Percentiles rank a stretch among this genome's conserved stretches.
Conservation (phyloP, 1,139 yeast species). For the Pichia terricola region DNA sequence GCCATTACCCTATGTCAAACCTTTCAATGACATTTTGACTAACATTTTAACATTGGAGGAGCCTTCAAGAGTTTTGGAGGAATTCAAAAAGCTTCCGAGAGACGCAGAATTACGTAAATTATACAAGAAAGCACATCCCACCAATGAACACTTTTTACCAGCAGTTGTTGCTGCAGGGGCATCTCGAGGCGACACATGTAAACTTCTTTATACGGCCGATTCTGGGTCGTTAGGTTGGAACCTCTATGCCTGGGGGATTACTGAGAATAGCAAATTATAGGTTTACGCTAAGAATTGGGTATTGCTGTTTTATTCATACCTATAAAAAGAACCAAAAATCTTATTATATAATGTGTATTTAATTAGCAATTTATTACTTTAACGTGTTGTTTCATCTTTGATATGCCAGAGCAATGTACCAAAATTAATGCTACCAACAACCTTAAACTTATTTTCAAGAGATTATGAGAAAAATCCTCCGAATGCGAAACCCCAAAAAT, state of each 20-base stretch:
- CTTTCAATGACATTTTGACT: constrained; percentile 40
- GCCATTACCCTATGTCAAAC: constrained; percentile 38
- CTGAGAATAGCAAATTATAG: constrained; percentile 1
- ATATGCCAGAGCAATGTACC: too few species aligned
- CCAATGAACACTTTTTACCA: constrained; percentile 67
- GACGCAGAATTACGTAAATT: constrained; percentile 27
- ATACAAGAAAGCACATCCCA: constrained; percentile 55
- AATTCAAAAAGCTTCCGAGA: constrained; percentile 28
- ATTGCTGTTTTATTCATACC: too few species aligned
- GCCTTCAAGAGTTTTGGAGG: constrained; percentile 18
- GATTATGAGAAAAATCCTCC: too few species aligned
- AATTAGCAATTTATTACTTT: too few species aligned
- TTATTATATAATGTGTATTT: too few species aligned
- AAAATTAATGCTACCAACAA: too few species aligned
- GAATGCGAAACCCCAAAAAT: too few species aligned
- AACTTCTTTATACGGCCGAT: constrained; percentile 38
- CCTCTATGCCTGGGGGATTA: constrained; percentile 35
- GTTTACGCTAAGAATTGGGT: too few species aligned
- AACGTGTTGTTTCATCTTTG: too few species aligned
- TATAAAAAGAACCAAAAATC: too few species aligned
- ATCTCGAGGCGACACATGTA: constrained; percentile 30
- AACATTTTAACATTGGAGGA: constrained; percentile 25
- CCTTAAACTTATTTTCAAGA: too few species aligned
- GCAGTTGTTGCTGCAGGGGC: constrained; percentile 60
- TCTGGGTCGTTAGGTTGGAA: constrained; percentile 58